A percentile compares a stretch with the other conserved stretches of the same genome.
These are phyloP conservation scores for Penicillium silybi DNA, from an alignment of 495 filamentous ascomycete species.

Conservation along the genomic window DNA sequence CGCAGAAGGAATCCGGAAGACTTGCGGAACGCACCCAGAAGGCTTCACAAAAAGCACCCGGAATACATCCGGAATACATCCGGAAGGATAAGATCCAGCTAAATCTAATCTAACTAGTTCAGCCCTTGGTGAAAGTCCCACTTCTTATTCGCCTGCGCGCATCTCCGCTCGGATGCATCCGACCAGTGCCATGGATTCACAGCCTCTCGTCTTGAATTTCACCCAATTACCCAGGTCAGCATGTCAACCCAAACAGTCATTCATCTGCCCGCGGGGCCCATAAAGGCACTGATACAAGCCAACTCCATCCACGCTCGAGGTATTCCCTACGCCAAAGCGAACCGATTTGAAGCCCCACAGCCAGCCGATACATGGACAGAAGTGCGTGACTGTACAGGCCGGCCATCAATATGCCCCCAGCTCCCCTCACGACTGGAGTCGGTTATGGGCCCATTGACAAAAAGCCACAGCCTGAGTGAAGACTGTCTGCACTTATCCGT, in stretches of 20 bases:
- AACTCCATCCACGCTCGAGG: constrained; percentile 5
- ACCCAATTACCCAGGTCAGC: neutral
- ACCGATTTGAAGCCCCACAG: constrained; percentile 5
- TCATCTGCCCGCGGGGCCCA: constrained; percentile 1
- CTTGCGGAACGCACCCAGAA: too few species aligned
- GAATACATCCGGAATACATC: too few species aligned
- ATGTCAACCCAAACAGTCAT: neutral
- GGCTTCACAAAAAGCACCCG: too few species aligned
- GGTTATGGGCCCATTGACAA: constrained; percentile 8
- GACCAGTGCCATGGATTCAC: neutral
- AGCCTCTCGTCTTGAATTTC: neutral
- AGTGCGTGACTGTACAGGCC: neutral
- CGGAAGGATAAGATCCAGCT: too few species aligned
- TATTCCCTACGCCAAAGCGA: constrained; percentile 10
- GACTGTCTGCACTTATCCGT: constrained; percentile 6
- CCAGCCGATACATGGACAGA: neutral
- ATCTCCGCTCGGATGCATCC: neutral
- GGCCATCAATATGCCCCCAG: constrained; percentile 7
- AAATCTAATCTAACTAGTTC: too few species aligned
- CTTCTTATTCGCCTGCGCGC: neutral
- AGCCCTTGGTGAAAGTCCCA: neutral
- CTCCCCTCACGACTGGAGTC: constrained; percentile 9
- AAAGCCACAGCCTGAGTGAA: constrained; percentile 1
- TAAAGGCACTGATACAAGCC: neutral
- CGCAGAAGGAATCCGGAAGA: too few species aligned